Evolutionary conservation across 108 stramenopile species (phyloP).

Genomic region (Skeletonema grethae): DNA sequence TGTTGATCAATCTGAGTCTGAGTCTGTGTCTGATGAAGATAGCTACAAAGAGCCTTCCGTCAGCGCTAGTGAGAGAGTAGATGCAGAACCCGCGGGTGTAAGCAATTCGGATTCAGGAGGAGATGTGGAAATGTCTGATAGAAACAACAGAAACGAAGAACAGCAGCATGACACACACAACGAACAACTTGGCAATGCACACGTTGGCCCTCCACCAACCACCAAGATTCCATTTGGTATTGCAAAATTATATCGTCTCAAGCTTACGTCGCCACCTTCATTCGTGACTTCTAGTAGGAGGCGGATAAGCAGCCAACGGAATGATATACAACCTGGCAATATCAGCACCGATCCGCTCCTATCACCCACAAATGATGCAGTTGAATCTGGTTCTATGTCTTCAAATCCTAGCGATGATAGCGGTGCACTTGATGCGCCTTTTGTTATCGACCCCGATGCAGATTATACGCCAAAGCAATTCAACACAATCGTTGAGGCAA

Average conservation of each 20-base stretch:
- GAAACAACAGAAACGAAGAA: neutral
- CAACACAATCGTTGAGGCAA: slow-evolving; percentile 33
- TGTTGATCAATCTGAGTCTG: slow-evolving; percentile 17
- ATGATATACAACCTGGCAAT: slow-evolving; percentile 10
- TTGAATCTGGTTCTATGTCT: neutral
- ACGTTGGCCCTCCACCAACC: slow-evolving; percentile 2
- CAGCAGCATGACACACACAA: neutral
- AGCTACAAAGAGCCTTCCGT: slow-evolving; percentile 33
- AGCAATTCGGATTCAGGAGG: slow-evolving; percentile 5
- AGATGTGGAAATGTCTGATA: slow-evolving; percentile 38
- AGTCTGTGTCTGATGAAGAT: slow-evolving; percentile 32
- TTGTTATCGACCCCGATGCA: slow-evolving; percentile 26
- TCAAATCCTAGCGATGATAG: neutral
- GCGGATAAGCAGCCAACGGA: neutral
- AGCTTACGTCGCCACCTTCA: slow-evolving; percentile 22
- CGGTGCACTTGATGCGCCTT: slow-evolving; percentile 4
- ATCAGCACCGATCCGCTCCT: slow-evolving; percentile 46
- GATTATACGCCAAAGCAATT: slow-evolving; percentile 37
- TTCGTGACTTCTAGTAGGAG: slow-evolving; percentile 16
- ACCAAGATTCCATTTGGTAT: slow-evolving; percentile 44
- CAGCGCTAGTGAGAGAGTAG: neutral
- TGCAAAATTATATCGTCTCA: slow-evolving; percentile 38
- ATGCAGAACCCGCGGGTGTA: slow-evolving; percentile 1
- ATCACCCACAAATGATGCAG: slow-evolving; percentile 11
- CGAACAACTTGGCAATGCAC: neutral